Conservation (phyloP, 108 stramenopile species). For the Pseudonitzschia pungens region DNA sequence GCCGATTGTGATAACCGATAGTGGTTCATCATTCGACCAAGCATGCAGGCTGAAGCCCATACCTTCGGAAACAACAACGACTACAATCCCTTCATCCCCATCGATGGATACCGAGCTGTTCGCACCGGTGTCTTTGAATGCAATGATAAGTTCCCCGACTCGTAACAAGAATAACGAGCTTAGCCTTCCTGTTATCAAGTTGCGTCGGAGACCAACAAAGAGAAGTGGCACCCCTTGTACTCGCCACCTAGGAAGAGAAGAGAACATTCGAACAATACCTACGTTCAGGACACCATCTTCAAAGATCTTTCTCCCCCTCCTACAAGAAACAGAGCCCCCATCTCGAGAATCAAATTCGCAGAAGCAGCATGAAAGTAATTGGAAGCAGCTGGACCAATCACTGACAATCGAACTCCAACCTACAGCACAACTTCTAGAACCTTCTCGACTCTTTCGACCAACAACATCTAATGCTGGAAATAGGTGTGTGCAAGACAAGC, state of each 20-base stretch:
- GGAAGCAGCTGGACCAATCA: background rate
- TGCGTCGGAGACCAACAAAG: background rate
- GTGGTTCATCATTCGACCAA: too few species aligned
- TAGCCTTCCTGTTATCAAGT: background rate
- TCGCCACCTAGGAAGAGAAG: background rate
- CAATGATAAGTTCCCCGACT: too few species aligned
- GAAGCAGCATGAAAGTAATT: background rate
- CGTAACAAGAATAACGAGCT: background rate
- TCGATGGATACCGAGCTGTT: too few species aligned
- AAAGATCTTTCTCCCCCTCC: background rate
- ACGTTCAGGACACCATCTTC: background rate
- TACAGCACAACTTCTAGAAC: background rate
- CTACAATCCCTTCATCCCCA: too few species aligned
- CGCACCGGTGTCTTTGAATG: too few species aligned
- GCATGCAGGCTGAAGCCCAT: too few species aligned
- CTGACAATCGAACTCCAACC: background rate
- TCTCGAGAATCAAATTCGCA: background rate
- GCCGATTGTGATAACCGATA: too few species aligned
- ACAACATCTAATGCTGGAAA: background rate
- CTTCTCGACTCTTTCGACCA: background rate
- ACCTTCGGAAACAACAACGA: too few species aligned
- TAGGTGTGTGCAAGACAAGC: background rate
- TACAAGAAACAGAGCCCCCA: background rate
- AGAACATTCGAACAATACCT: background rate
- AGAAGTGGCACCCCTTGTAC: background rate